A percentile compares a stretch with the other conserved stretches of the same genome.
Conservation (phyloP, 148 eudicot species). For the Chenopodium quinoa region DNA sequence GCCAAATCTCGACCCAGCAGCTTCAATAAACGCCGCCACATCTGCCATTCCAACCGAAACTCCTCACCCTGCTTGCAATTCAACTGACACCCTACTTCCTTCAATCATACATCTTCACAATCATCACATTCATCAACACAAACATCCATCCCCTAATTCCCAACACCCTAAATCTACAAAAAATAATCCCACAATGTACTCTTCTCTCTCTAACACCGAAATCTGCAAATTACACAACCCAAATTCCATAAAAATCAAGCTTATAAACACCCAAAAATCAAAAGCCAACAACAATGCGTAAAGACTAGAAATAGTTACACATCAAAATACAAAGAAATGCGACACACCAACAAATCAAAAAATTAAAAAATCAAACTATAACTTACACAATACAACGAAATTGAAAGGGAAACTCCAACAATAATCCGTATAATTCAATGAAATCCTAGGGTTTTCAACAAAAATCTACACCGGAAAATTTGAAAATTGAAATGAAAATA, state of each 20-base stretch:
- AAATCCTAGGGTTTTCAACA: slow-evolving; percentile 12
- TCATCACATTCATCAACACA: slow-evolving; percentile 34
- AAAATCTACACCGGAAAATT: neutral
- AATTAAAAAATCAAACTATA: neutral
- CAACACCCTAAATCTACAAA: slow-evolving; percentile 23
- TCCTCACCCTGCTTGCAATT: slow-evolving; percentile 9
- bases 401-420: neutral
- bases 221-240: slow-evolving; percentile 30
- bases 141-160: slow-evolving; percentile 26
- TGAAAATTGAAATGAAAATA: neutral
- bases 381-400: neutral
- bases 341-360: slow-evolving; percentile 6
- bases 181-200: slow-evolving; percentile 7
- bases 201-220: slow-evolving; percentile 24
- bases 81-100: neutral
- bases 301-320: neutral
- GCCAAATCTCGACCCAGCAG: slow-evolving; percentile 73
- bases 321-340: neutral
- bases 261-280: slow-evolving; percentile 15
- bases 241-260: slow-evolving; percentile 5
- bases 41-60: slow-evolving; percentile 50
- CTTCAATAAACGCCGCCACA: slow-evolving; percentile 64
- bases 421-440: neutral
- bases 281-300: slow-evolving; percentile 17
- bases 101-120: slow-evolving; percentile 30